Conservation (phyloP, 2,329 filamentous ascomycete genomes). For the Paracamarosporium sp. region DNA sequence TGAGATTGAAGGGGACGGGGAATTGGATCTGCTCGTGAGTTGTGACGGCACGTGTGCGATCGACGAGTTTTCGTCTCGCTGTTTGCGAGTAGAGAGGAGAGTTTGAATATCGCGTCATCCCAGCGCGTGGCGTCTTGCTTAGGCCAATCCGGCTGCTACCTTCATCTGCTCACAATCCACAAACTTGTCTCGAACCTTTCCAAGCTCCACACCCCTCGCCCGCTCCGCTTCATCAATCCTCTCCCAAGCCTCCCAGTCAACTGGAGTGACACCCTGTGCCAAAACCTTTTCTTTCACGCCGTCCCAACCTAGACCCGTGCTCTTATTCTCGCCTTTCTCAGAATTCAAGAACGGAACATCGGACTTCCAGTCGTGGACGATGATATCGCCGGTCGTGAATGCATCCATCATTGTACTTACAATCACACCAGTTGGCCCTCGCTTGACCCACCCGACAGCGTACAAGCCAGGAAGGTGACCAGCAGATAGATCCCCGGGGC, state of each 20-base stretch:
- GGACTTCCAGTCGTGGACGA: conserved; percentile 76
- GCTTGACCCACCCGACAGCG: conserved; percentile 95
- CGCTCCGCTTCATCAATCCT: conserved; percentile 82
- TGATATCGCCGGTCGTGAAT: conserved; percentile 84
- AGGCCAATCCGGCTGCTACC: neutral
- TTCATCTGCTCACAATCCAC: neutral
- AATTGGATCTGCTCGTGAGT: neutral
- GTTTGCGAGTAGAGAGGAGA: neutral
- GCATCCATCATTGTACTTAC: conserved; percentile 96
- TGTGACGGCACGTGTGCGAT: conserved; percentile 1
- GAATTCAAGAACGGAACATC: conserved; percentile 57
- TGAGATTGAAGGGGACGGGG: neutral
- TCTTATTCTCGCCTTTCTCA: conserved; percentile 35
- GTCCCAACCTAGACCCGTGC: conserved; percentile 73
- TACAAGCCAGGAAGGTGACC: conserved; percentile 76
- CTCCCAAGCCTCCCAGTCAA: conserved; percentile 87
- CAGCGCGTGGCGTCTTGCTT: neutral
- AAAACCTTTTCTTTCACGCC: conserved; percentile 69
- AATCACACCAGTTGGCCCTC: conserved; percentile 93
- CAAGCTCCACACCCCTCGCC: conserved; percentile 67
- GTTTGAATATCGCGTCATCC: too few species aligned
- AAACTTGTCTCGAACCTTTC: conserved; percentile 77
- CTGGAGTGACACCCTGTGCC: conserved; percentile 63
- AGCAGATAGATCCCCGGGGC: conserved; percentile 51
- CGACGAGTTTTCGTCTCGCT: neutral